These are phyloP conservation scores for Aspergillus hiratsukae DNA, from an alignment of 2,329 filamentous ascomycete species.

Conservation along the genomic window DNA sequence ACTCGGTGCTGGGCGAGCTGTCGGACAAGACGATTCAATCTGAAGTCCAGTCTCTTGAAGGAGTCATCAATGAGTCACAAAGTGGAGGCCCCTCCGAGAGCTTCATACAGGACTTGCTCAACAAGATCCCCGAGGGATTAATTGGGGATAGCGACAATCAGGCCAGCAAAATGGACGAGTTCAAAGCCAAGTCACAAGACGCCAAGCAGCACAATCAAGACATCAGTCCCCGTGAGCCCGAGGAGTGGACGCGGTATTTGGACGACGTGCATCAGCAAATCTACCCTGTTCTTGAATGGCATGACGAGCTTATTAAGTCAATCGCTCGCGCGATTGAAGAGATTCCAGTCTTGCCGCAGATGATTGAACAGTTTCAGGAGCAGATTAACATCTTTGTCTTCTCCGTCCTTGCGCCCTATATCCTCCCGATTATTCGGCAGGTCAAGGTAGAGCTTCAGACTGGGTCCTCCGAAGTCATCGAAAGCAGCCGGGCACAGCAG, in stretches of 20 bases:
- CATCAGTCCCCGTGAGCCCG: constrained; percentile 73
- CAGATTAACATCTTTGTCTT: constrained; percentile 88
- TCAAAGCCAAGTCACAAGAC: constrained; percentile 69
- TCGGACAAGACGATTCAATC: constrained; percentile 88
- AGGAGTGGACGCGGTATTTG: constrained; percentile 77
- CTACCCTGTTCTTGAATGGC: constrained; percentile 85
- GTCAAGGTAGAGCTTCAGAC: constrained; percentile 82
- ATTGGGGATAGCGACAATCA: constrained; percentile 64
- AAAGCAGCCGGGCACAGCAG: constrained; percentile 78
- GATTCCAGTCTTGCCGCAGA: constrained; percentile 77
- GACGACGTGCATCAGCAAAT: constrained; percentile 70
- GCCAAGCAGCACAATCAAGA: constrained; percentile 71
- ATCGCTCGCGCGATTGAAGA: constrained; percentile 76
- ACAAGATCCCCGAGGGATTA: constrained; percentile 75
- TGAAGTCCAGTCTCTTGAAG: constrained; percentile 83
- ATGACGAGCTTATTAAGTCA: constrained; percentile 78
- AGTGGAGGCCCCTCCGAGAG: constrained; percentile 64
- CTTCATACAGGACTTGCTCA: constrained; percentile 71
- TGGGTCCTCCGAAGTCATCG: constrained; percentile 81
- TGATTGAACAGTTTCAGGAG: constrained; percentile 81
- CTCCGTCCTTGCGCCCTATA: constrained; percentile 81
- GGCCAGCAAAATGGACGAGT: constrained; percentile 69
- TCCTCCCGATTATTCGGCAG: constrained; percentile 79
- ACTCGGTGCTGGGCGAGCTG: constrained; percentile 75
- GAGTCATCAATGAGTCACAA: constrained; percentile 63